Evolutionary conservation across 495 filamentous ascomycete species (phyloP), one percentile per base, ranked within the genome.

Genomic region (Neurospora sp.): DNA sequence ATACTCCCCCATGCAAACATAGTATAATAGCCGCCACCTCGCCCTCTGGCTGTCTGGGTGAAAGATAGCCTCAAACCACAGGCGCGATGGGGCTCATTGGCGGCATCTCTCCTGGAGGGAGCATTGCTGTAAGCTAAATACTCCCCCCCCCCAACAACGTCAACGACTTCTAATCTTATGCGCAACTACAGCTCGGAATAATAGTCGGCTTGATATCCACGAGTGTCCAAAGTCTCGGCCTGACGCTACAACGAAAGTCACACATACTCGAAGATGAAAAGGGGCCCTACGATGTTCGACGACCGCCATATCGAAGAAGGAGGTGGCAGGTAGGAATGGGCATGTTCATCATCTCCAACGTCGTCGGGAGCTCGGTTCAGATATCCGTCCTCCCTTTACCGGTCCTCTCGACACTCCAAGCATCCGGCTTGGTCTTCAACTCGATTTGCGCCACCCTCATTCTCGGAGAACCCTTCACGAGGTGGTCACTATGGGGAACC

Each of bases 241-340:
- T 99, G 75, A 99, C 96, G n/a, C 88, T 98, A 27, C 96, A 99
- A 84, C 93, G 96, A 80, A 99, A 99, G 82, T 98, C 95, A 72
- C 96, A 99, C 85, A 90, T 99, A 71, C 89, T 98, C 76, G 96
- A 99, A 85, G 96, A 98, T 83, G 93, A 95, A 83, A 97, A 97
- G 82, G 87, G 87, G 44, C 89, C 92, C 3, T 89, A 93, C 79
- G 89, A 94, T 82, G 80, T 88, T 53, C 89, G 93, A 75, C 85
- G 96, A 76, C 96, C 96, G 40, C 93, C 96, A 5, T 94, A 97
- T 82, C 89, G 91, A 78, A 89, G 96, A 79, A 88, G 96, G 80
- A 88, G 94, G 87, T 99, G 96, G 96, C 96, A 99, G 91, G 83
- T 98, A 72, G 96, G 96, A 70, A 98, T 99, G 93, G 87, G 90